These are phyloP conservation scores for Candida chauliodis DNA, from an alignment of 805 yeast genomes.

Conservation along the genomic window DNA sequence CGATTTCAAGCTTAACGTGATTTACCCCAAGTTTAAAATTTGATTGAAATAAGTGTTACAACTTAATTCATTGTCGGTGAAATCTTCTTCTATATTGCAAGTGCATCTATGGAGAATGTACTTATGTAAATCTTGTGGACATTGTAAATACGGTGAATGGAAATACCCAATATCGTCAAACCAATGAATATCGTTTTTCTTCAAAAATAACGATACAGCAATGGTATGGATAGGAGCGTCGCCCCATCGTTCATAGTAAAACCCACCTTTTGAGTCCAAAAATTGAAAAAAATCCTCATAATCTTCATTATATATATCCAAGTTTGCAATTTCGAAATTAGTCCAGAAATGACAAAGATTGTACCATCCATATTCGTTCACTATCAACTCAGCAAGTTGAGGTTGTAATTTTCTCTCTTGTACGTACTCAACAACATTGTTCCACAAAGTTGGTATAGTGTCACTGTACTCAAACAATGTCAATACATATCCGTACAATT, in stretches of 20 bases:
- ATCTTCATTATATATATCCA: slow-evolving; percentile 60
- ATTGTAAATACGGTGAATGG: slow-evolving; percentile 64
- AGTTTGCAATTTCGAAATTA: slow-evolving; percentile 70
- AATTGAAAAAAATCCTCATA: slow-evolving; percentile 59
- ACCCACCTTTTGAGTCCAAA: slow-evolving; percentile 70
- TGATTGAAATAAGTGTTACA: slow-evolving; percentile 17
- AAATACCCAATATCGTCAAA: slow-evolving; percentile 74
- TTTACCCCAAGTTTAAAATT: background rate
- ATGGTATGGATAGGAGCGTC: slow-evolving; percentile 90
- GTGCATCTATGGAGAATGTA: slow-evolving; percentile 27
- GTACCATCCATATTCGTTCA: slow-evolving; percentile 27
- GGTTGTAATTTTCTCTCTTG: background rate
- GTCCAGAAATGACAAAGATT: slow-evolving; percentile 84
- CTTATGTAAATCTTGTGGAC: slow-evolving; percentile 42
- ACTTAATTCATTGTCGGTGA: slow-evolving; percentile 20
- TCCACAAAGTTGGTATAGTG: slow-evolving; percentile 66
- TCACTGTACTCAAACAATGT: slow-evolving; percentile 58
- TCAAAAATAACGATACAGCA: slow-evolving; percentile 61
- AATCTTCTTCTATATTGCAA: slow-evolving; percentile 38
- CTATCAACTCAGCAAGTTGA: slow-evolving; percentile 5
- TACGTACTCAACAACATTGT: slow-evolving; percentile 49
- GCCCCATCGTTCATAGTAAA: slow-evolving; percentile 89
- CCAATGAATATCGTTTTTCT: slow-evolving; percentile 59
- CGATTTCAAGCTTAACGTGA: too few relatives aligned
- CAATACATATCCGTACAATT: slow-evolving; percentile 64